These are phyloP conservation scores for Jamesozyma piceae DNA, from an alignment of 805 yeast species.

Conservation along the genomic window DNA sequence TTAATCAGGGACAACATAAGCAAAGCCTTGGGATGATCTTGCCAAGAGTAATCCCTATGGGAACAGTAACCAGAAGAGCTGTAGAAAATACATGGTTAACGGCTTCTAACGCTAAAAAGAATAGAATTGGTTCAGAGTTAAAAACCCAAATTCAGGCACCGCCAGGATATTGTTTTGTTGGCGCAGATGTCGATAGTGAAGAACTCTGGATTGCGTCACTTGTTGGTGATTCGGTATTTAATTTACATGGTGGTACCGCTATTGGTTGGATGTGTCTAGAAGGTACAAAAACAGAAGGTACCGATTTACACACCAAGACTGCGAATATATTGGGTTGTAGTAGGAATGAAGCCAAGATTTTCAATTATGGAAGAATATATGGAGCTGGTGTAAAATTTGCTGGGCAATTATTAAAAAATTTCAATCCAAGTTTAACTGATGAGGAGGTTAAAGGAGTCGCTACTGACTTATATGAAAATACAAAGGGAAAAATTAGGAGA, in stretches of 20 bases:
- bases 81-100: slow-evolving; percentile 97
- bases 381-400: slow-evolving; percentile 97
- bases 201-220: slow-evolving; percentile 97
- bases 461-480: slow-evolving; percentile 56
- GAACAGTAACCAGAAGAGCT: slow-evolving; percentile 91
- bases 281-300: slow-evolving; percentile 84
- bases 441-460: slow-evolving; percentile 60
- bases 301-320: slow-evolving; percentile 91
- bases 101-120: slow-evolving; percentile 84
- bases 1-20: not conserved
- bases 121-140: slow-evolving; percentile 85
- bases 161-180: slow-evolving; percentile 80
- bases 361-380: slow-evolving; percentile 93
- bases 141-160: slow-evolving; percentile 86
- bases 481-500: slow-evolving; percentile 58
- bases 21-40: slow-evolving; percentile 58
- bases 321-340: slow-evolving; percentile 83
- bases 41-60: slow-evolving; percentile 85
- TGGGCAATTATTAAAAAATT: slow-evolving; percentile 68
- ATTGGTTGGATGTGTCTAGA: slow-evolving; percentile 99
- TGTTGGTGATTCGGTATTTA: slow-evolving; percentile 84
- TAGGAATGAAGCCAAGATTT: slow-evolving; percentile 86
- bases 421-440: slow-evolving; percentile 62
- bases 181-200: slow-evolving; percentile 98
- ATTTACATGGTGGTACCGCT: slow-evolving; percentile 90